These are phyloP conservation scores for Venturia nashicola DNA, from an alignment of 2,329 filamentous ascomycete genomes.

Conservation along the genomic window DNA sequence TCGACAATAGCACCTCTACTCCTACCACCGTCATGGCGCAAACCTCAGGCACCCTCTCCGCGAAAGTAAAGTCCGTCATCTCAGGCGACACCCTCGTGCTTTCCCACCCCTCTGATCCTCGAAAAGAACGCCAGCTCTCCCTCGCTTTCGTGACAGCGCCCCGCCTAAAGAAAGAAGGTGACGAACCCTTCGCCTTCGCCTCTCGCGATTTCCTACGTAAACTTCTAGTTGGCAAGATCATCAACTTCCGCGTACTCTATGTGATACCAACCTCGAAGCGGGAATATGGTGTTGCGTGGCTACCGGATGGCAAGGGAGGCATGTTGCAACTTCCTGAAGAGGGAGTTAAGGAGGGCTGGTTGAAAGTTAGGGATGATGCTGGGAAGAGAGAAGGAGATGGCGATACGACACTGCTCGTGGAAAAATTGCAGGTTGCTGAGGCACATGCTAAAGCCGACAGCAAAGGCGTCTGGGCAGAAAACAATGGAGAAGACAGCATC, in stretches of 20 bases:
- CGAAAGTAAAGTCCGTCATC: constrained; percentile 83
- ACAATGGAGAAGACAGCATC: constrained; percentile 45
- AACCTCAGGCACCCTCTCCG: constrained; percentile 31
- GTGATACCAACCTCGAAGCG: constrained; percentile 71
- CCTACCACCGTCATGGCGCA: constrained; percentile 3
- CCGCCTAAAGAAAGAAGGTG: constrained; percentile 73
- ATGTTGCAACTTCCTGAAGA: constrained; percentile 58
- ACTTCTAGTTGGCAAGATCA: constrained; percentile 70
- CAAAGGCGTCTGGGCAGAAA: constrained; percentile 68
- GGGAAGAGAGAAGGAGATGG: constrained; percentile 79
- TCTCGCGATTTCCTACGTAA: constrained; percentile 87
- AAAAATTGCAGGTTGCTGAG: constrained; percentile 68
- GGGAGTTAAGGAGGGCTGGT: constrained; percentile 77
- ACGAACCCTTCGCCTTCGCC: constrained; percentile 86
- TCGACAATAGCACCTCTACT: background rate
- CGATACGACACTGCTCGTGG: constrained; percentile 55
- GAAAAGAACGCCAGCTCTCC: constrained; percentile 74
- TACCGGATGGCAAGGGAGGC: constrained; percentile 55
- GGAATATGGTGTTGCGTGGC: constrained; percentile 73
- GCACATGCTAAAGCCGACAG: constrained; percentile 62
- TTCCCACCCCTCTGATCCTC: constrained; percentile 66
- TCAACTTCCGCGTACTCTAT: constrained; percentile 79
- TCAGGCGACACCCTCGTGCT: constrained; percentile 89
- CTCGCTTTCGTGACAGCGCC: constrained; percentile 88
- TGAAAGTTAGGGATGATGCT: constrained; percentile 87